Base-by-base conservation (phyloP, 805 yeast genomes). In the Saturnispora bothae region DNA sequence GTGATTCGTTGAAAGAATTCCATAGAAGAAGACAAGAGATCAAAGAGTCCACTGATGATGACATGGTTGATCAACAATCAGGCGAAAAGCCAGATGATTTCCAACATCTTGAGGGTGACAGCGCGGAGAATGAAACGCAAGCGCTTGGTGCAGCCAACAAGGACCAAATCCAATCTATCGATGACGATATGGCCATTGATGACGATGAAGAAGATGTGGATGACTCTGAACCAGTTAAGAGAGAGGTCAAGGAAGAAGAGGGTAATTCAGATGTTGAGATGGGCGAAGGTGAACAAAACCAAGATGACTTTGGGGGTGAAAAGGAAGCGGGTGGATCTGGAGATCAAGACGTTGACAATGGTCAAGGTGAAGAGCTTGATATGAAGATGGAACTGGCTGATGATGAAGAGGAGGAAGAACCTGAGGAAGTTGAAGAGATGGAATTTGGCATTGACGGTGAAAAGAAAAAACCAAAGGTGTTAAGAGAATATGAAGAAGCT, bases 21-120 rank as follows among this genome's bases (percentile, higher is more conserved):
- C 94, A 89, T 54, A 81, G 84, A 54, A 80, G 95, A 49, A 77
- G 82, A 45, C 85, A 83, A 56, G 96, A 86, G 49, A 89, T 92
- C 43, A 68, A 78, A 47, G 88, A 83, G 46, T 74, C 83, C 8
- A 60, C 70, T 3, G 73, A 71, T 36, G 75, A 74, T 29, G 64
- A 64, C 21, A 64, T 69, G 32, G 62, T 54, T 19, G 76, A 77
- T 10, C 69, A 72, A 38, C 61, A 65, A 18, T 76, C 78, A 10
- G 77, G 72, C 42, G 79, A 76, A 43, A 69, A 76, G 36, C 88
- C 94, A 0, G 95, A 85, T 52, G 94, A 85, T 50, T 82, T 85
- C 56, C 84, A 83, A 53, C 92, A 83, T 50, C 65, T 80, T 36
- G 84, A 82, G 28, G 88, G 86, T 34, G 88, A 79, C 33, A 79